Evolutionary conservation across 495 filamentous ascomycete genomes (phyloP), one percentile per base, ranked within the genome.

Genomic region (Penicillium fimorum): DNA sequence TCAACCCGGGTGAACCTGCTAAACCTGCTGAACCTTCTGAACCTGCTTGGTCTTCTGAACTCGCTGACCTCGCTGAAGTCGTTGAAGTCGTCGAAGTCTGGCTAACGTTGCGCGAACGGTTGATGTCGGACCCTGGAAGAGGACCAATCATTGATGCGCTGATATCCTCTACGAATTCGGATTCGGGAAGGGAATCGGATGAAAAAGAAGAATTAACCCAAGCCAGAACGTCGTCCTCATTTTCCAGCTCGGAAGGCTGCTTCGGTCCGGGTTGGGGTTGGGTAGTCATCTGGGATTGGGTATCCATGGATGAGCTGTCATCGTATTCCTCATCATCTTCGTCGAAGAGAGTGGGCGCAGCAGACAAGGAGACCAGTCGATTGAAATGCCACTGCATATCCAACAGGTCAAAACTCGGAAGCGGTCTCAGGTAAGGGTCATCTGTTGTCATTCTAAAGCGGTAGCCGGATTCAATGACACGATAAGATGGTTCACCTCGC

Each of bases 271-370:
- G 22, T 22, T 22, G 22, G 22, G 22, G 22, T 2, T 22, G 22
- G 22, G 22, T 22, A 22, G 22, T 22, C 22, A 22, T 22, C 2
- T 22, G 22, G 22, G 22, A 22, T 7, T 37, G 33, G 6, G 35
- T 38, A 38, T 15, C 17, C 35, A 2, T 38, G 35, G n/a, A n/a
- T 38, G 35, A 38, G 17, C 15, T 18, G 27, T 22, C 17, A 8
- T 43, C 38, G 27, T 66, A 42, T 35, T 70, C 41, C 13, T 61
- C 30, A 48, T 62, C 50, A 27, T 70, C 51, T 18, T 68, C 56
- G 60, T 71, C 51, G 12, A 40, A 41, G n/a, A 45, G n/a, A n/a
- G 17, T 43, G 11, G 46, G 32, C 12, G 50, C 59, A 4, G 50
- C 50, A 5, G 45, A 62, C 44, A 62, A 47, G 27, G 56, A 38